Percentiles rank a stretch among this genome's conserved stretches.
Conservation (phyloP, 345 rosid genomes). For the Lenwebbia sp. region DNA sequence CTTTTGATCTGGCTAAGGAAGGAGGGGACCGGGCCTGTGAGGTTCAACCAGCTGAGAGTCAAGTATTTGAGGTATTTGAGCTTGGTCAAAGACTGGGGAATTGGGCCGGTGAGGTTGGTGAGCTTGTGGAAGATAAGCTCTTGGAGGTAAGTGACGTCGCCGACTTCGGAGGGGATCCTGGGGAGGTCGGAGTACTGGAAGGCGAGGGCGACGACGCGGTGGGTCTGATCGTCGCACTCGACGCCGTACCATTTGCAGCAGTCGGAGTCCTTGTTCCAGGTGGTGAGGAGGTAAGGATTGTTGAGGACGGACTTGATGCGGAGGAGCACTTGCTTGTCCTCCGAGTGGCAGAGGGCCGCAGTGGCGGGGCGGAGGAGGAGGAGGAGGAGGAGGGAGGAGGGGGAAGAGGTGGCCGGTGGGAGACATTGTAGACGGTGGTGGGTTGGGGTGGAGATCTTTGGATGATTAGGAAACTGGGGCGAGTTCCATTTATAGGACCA, state of each 20-base stretch:
- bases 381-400: not conserved
- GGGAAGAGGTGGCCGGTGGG: not conserved
- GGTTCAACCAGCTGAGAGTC: not conserved
- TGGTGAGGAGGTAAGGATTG: not conserved
- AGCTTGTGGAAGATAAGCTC: not conserved
- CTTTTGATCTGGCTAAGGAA: slow-evolving; percentile 30
- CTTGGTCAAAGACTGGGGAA: not conserved
- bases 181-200: slow-evolving; percentile 11
- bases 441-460: not conserved
- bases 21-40: slow-evolving; percentile 43
- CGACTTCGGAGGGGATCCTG: not conserved
- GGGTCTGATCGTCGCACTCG: slow-evolving; percentile 36
- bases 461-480: not conserved
- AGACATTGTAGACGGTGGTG: not conserved
- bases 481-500: not conserved
- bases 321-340: slow-evolving; percentile 3
- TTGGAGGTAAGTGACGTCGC: slow-evolving; percentile 2
- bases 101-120: not conserved
- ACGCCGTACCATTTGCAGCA: slow-evolving; percentile 65
- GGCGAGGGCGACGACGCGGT: slow-evolving; percentile 44
- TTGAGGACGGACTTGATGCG: not conserved
- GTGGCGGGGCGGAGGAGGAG: not conserved
- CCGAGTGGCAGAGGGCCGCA: not conserved
- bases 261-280: slow-evolving; percentile 20
- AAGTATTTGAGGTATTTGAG: not conserved